Percentiles rank a stretch among this genome's conserved stretches.
Evolutionary conservation across 2,329 filamentous ascomycete species (phyloP).

Genomic region (Macrophomina phaseolina): DNA sequence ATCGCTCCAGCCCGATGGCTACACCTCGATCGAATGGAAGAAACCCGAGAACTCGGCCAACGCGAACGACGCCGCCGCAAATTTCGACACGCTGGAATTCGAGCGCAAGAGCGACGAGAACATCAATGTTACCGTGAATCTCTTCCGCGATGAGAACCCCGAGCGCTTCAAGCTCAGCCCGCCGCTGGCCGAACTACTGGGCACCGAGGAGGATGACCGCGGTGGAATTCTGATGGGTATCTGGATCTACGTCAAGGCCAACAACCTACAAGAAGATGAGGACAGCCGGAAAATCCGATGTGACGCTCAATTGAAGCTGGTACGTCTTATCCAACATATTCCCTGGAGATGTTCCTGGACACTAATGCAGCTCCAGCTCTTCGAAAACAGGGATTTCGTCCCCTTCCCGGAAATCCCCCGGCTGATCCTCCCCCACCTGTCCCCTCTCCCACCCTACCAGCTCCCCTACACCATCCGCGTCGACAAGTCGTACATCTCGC

Average conservation of each 20-base stretch:
- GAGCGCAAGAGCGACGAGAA: constrained; percentile 93
- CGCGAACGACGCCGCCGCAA: constrained; percentile 65
- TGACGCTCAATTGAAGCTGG: constrained; percentile 79
- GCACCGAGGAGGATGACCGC: constrained; percentile 84
- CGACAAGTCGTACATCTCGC: constrained; percentile 67
- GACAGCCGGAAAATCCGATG: constrained; percentile 93
- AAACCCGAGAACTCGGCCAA: constrained; percentile 68
- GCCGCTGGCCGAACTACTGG: constrained; percentile 80
- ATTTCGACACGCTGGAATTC: constrained; percentile 92
- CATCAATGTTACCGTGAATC: constrained; percentile 85
- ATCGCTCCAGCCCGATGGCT: constrained; percentile 70
- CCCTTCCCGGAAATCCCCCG: constrained; percentile 86
- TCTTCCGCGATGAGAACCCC: constrained; percentile 81
- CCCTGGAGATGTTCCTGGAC: background rate
- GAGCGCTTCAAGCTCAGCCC: constrained; percentile 83
- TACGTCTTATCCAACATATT: constrained; percentile 52
- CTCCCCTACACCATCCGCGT: constrained; percentile 93
- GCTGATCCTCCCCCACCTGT: constrained; percentile 78
- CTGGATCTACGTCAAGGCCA: constrained; percentile 91
- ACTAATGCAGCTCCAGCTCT: constrained; percentile 60
- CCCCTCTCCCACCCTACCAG: constrained; percentile 78
- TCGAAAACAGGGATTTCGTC: constrained; percentile 71
- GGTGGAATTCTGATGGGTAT: constrained; percentile 88
- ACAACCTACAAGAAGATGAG: constrained; percentile 89
- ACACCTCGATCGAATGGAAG: constrained; percentile 80